Evolutionary conservation across 352 stramenopile genomes (phyloP).

Genomic region (Pythium diclinum): DNA sequence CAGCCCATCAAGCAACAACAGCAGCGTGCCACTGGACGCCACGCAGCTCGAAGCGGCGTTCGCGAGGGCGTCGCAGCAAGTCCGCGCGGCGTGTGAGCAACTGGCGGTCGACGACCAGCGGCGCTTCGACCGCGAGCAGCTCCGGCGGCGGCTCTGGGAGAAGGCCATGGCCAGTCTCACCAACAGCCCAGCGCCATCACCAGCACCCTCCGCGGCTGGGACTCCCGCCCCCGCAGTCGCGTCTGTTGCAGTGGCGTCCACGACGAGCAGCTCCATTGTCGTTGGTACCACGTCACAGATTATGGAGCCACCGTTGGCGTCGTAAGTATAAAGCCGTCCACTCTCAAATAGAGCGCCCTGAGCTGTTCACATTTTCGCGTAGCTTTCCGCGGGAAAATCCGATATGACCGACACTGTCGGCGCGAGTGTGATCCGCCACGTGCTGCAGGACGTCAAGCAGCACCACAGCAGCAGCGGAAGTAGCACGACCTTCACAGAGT

Average conservation of each 20-base stretch:
- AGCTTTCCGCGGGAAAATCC: conserved; percentile 13
- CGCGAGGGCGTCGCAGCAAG: conserved; percentile 24
- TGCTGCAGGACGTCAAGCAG: conserved; percentile 45
- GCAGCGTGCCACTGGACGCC: background rate
- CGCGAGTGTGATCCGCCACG: conserved; percentile 36
- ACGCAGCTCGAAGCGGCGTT: conserved; percentile 35
- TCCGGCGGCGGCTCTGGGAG: conserved; percentile 57
- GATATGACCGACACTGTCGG: conserved; percentile 22
- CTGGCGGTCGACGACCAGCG: conserved; percentile 47
- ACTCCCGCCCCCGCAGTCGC: background rate
- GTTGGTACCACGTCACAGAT: conserved; percentile 20
- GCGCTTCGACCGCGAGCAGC: conserved; percentile 57
- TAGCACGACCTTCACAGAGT: conserved; percentile 28
- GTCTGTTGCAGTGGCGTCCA: background rate
- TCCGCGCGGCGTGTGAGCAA: conserved; percentile 41
- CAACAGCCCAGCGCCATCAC: conserved; percentile 23
- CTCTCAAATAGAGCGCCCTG: conserved; percentile 9
- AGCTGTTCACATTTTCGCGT: background rate
- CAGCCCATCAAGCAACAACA: background rate
- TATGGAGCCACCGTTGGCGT: background rate
- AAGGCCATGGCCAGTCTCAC: conserved; percentile 39
- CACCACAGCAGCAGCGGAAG: background rate
- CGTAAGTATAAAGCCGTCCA: conserved; percentile 6
- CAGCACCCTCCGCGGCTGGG: background rate
- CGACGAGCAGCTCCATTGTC: conserved; percentile 3